phyloP scores from a whole-genome alignment of 2,329 filamentous ascomycete genomes.

The Reticulascus tulasneorum region DNA sequence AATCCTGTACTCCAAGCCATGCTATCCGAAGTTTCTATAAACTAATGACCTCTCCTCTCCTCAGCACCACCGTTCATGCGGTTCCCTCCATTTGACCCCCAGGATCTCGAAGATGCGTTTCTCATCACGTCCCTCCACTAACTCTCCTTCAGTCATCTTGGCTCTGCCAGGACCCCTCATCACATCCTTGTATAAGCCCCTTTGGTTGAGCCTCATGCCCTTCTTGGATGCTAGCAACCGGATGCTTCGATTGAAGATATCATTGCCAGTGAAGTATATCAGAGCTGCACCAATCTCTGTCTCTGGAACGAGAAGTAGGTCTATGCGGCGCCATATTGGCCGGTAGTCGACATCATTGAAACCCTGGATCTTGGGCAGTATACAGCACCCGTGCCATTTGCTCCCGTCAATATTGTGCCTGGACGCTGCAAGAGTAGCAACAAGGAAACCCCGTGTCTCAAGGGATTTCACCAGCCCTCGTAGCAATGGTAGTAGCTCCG shows the following conservation, averaged over 20 bases:
- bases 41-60: neutral
- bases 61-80: conserved; percentile 70
- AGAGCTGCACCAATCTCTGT: conserved; percentile 77
- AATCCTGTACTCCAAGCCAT: conserved; percentile 8
- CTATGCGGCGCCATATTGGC: conserved; percentile 72
- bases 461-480: conserved; percentile 60
- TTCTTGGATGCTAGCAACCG: conserved; percentile 75
- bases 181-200: conserved; percentile 70
- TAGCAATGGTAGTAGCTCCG: conserved; percentile 60
- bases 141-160: conserved; percentile 62
- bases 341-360: conserved; percentile 27
- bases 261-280: conserved; percentile 94
- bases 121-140: conserved; percentile 74
- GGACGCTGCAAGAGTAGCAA: conserved; percentile 61
- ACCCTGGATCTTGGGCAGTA: conserved; percentile 49
- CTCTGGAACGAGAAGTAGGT: conserved; percentile 78
- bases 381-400: conserved; percentile 87
- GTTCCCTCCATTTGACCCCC: conserved; percentile 80
- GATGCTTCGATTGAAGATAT: conserved; percentile 89
- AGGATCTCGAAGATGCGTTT: conserved; percentile 75
- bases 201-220: conserved; percentile 80
- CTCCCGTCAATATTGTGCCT: conserved; percentile 49
- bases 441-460: conserved; percentile 60
- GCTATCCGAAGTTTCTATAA: neutral
- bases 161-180: conserved; percentile 53